Base-by-base conservation (phyloP, 768 basidiomycete genomes). In the Pholiota conissans region DNA sequence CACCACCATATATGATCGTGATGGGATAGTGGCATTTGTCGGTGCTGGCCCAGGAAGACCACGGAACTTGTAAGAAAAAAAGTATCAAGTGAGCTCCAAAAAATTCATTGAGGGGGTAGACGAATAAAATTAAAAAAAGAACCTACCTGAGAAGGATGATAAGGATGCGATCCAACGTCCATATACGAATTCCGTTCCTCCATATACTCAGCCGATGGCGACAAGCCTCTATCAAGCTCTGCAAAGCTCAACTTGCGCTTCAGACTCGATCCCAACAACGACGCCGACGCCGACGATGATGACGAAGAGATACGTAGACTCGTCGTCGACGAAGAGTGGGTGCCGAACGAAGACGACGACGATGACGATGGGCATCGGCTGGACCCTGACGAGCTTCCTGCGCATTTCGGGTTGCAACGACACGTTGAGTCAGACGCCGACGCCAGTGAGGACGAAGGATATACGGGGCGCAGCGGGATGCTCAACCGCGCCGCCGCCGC, bases 121-220 rank as follows among this genome's bases (percentile, higher is more conserved):
- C n/a, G n/a, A n/a, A n/a, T n/a, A 6, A 40, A 22, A 45, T 20
- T 22, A 18, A 2, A 22, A 8, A 3, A 58, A 7, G 13, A 45
- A 61, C 58, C 47, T 58, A 72, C 72, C 68, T 72, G 72, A 3
- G 67, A 65, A 29, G 68, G 64, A 55, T 72, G 69, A 48, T 75
- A 74, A 18, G 71, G 72, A 58, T 72, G 65, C 18, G 60, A 60
- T 14, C 65, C 65, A 2, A 63, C 56, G 11, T 65, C 65, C 49
- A 59, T 49, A 49, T 69, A 73, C 16, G 74, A 73, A 59, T 73
- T 67, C 28, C 72, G 65, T 40, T 75, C 74, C 63, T 74, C 71
- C 28, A 59, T 62, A 28, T 45, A 56, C 30, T 64, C 61, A 55
- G 20, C n/a, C 42, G 65, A 56, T 14, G 16, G 13, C 71, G 30